Percentiles rank a stretch among this genome's conserved stretches.
Evolutionary conservation across 2,329 filamentous ascomycete genomes (phyloP).

Genomic region (Cadophora malorum): DNA sequence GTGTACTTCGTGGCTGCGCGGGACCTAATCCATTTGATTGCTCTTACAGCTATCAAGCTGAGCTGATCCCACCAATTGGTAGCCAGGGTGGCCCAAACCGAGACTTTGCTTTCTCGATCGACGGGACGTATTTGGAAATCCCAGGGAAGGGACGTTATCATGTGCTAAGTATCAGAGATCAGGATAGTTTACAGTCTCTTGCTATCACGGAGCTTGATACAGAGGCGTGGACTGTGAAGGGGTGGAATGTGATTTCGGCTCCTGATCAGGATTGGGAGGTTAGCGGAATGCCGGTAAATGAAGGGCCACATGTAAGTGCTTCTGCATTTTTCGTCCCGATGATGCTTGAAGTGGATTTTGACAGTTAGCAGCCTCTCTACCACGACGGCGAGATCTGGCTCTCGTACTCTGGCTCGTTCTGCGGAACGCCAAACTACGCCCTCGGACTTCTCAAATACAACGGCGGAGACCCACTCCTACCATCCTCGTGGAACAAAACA

Average conservation of each 20-base stretch:
- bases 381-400: constrained; percentile 59
- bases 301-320: constrained; percentile 53
- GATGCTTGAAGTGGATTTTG: not conserved
- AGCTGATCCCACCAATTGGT: not conserved
- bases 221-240: not conserved
- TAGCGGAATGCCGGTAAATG: constrained; percentile 58
- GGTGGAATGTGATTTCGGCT: constrained; percentile 52
- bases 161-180: not conserved
- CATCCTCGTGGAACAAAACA: constrained; percentile 52
- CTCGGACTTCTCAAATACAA: constrained; percentile 61
- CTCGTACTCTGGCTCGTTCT: constrained; percentile 62
- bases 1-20: not conserved
- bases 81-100: not conserved
- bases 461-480: constrained; percentile 53
- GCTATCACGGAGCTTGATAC: constrained; percentile 2
- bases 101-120: not conserved
- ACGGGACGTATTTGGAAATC: not conserved
- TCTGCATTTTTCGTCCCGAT: no score
- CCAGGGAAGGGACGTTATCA: not conserved
- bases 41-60: not conserved
- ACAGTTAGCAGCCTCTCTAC: constrained; percentile 51
- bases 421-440: constrained; percentile 57
- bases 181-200: not conserved
- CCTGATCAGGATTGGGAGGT: constrained; percentile 53
- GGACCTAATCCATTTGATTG: not conserved